Conservation (phyloP, 192 early-diverging fungal species). For the Irineochytrium annulatum region DNA sequence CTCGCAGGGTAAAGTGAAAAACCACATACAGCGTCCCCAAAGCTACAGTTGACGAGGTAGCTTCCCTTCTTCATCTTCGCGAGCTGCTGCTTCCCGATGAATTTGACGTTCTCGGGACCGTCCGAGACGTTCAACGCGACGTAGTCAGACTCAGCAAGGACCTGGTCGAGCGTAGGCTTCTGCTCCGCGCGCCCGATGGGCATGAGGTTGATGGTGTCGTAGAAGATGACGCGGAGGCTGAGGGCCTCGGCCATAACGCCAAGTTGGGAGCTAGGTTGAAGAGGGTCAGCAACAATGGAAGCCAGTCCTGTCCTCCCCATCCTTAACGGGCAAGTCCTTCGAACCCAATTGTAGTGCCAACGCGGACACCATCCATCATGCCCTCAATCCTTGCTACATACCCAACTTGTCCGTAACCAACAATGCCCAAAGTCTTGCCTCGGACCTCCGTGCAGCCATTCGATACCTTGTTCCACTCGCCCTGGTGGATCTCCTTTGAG, state of each 20-base stretch:
- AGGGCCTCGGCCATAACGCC: conserved; percentile 49
- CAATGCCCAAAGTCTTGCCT: conserved; percentile 49
- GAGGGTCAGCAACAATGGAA: not conserved
- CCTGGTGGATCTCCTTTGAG: conserved; percentile 39
- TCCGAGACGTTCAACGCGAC: conserved; percentile 38
- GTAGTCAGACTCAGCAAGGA: conserved; percentile 40
- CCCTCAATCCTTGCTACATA: too few species aligned
- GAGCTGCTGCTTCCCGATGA: conserved; percentile 43
- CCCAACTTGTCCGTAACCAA: conserved; percentile 46
- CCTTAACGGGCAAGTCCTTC: too few species aligned
- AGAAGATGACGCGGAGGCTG: conserved; percentile 41
- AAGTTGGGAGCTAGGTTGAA: conserved; percentile 37
- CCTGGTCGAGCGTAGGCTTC: conserved; percentile 25
- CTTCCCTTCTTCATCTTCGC: conserved; percentile 47
- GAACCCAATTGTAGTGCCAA: not conserved
- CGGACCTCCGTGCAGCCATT: conserved; percentile 44
- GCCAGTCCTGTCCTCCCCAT: too few species aligned
- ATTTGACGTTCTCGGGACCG: conserved; percentile 33
- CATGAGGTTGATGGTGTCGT: conserved; percentile 42
- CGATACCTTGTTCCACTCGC: conserved; percentile 50
- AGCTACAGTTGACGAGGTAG: conserved; percentile 39
- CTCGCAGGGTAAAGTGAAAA: not conserved
- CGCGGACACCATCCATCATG: too few species aligned
- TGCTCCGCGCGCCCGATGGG: conserved; percentile 40
- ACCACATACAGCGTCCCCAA: conserved; percentile 31